phyloP scores from a whole-genome alignment of 164 flowering plant genomes.

The Magnolia changhungtana region DNA sequence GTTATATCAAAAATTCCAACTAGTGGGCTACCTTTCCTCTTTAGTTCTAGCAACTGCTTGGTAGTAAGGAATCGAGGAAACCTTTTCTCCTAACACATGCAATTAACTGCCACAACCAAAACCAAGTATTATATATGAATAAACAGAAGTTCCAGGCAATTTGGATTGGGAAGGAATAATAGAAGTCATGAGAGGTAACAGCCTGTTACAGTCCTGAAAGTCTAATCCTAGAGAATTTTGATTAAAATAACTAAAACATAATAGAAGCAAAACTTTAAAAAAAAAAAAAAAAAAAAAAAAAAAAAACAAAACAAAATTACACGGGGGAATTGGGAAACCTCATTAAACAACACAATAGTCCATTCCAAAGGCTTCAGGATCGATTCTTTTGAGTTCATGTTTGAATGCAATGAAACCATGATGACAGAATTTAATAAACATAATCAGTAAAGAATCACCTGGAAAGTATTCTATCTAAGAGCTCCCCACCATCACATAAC shows the following conservation, averaged over 20 bases:
- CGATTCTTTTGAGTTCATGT: too few relatives aligned
- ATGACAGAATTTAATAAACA: too few relatives aligned
- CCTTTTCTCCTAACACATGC: slow-evolving; percentile 98
- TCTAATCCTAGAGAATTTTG: background rate
- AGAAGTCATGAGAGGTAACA: background rate
- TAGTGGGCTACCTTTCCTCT: slow-evolving; percentile 63
- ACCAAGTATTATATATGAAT: background rate
- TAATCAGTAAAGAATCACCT: too few relatives aligned
- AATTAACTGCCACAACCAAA: slow-evolving; percentile 60
- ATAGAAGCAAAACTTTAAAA: background rate
- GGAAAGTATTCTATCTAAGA: too few relatives aligned
- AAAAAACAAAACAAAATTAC: too few relatives aligned
- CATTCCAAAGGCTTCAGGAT: too few relatives aligned
- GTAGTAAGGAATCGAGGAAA: slow-evolving; percentile 80
- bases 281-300: too few relatives aligned
- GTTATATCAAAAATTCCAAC: slow-evolving; percentile 89
- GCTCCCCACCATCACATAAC: too few relatives aligned
- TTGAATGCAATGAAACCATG: too few relatives aligned
- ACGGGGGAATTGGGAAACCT: too few relatives aligned
- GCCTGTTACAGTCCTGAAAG: background rate
- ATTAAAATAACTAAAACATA: background rate
- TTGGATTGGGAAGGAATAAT: background rate
- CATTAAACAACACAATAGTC: too few relatives aligned
- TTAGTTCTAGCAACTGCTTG: slow-evolving; percentile 64
- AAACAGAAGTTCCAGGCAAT: background rate